These are phyloP conservation scores for Tetrastigma voinierianum DNA, from an alignment of 164 flowering plant genomes.

Conservation along the genomic window DNA sequence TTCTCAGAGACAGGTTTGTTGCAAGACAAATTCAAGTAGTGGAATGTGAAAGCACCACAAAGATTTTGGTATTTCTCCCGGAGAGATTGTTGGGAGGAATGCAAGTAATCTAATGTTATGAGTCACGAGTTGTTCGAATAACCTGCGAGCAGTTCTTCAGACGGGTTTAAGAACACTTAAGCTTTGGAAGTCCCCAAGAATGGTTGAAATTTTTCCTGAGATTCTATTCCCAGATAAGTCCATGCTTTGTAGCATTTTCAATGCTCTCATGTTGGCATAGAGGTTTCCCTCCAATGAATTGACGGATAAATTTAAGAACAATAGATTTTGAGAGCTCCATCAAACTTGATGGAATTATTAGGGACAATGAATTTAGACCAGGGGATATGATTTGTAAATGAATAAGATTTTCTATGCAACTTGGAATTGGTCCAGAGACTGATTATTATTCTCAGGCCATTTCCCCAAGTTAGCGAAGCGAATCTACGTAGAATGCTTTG, in stretches of 20 bases:
- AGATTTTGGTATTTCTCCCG: too few relatives aligned
- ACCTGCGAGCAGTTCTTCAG: not conserved
- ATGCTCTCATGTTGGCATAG: conserved; percentile 8
- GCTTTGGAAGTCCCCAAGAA: conserved; percentile 1
- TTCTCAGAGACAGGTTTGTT: too few relatives aligned
- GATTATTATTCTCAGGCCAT: conserved; percentile 4
- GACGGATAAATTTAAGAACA: conserved; percentile 13
- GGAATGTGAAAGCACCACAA: too few relatives aligned
- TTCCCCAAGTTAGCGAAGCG: conserved; percentile 6
- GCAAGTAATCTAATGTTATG: too few relatives aligned
- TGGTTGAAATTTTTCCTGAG: conserved; percentile 2
- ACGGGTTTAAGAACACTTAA: not conserved
- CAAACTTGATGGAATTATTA: conserved; percentile 10
- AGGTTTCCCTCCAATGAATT: conserved; percentile 16
- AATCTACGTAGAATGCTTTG: conserved; percentile 15
- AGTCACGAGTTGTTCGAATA: too few relatives aligned
- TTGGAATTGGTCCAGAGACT: conserved; percentile 20
- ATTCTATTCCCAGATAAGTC: conserved; percentile 15
- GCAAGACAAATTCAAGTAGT: too few relatives aligned
- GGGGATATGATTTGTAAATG: conserved; percentile 3
- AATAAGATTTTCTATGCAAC: conserved; percentile 18
- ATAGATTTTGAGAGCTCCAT: conserved; percentile 10
- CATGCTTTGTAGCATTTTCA: conserved; percentile 2
- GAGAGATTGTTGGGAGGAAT: too few relatives aligned
- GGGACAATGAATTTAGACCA: conserved; percentile 11